Percentiles rank a stretch among this genome's conserved stretches.
Evolutionary conservation across 2,329 filamentous ascomycete species (phyloP).

Genomic region (Apiospora phragmitis): DNA sequence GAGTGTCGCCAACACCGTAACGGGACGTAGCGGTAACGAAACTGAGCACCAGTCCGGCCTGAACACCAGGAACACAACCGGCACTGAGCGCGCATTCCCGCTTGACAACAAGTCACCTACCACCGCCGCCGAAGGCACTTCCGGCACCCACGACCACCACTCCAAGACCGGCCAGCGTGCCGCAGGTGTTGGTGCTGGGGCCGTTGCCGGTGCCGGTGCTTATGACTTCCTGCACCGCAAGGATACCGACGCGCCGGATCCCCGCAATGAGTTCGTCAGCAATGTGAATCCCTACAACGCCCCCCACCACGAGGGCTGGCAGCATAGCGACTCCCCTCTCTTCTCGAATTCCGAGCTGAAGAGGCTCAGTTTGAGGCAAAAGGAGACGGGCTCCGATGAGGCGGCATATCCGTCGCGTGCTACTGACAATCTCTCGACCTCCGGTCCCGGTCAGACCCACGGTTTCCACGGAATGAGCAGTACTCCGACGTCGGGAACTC

Average conservation of each 20-base stretch:
- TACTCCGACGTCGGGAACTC: neutral
- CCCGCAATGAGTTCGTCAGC: neutral
- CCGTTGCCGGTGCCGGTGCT: neutral
- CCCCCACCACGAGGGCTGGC: neutral
- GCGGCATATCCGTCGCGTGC: neutral
- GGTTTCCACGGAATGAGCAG: neutral
- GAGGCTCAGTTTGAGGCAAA: neutral
- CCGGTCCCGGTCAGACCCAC: neutral
- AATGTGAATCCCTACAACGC: neutral
- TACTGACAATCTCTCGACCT: neutral
- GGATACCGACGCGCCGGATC: neutral
- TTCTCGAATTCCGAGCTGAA: neutral
- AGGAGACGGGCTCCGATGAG: neutral
- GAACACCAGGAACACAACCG: neutral
- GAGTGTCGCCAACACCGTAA: neutral
- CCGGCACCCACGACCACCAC: neutral
- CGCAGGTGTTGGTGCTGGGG: neutral
- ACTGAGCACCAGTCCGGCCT: neutral
- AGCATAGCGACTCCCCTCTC: neutral
- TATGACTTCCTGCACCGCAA: constrained; percentile 5
- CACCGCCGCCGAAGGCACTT: neutral
- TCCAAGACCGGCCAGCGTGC: neutral
- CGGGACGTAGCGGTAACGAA: neutral
- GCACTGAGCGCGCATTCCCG: neutral
- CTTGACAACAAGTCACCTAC: neutral